Evolutionary conservation across 306 rosid genomes (phyloP).

Genomic region (Inga laurina): DNA sequence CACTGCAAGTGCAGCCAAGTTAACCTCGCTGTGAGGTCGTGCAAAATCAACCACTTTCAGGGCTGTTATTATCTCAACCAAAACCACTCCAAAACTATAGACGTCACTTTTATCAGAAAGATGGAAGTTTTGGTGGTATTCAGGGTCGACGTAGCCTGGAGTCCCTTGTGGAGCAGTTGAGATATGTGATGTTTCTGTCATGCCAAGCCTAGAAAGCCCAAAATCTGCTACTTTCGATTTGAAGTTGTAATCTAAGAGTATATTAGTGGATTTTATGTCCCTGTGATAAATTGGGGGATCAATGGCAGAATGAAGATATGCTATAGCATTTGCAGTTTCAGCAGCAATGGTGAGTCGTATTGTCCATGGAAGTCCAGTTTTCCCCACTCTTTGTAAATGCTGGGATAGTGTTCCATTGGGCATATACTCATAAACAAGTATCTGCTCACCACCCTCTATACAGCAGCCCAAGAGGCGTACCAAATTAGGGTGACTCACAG

Average conservation of each 20-base stretch:
- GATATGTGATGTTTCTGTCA: constrained; percentile 83
- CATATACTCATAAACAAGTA: constrained; percentile 90
- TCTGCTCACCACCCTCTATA: constrained; percentile 89
- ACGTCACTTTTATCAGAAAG: constrained; percentile 97
- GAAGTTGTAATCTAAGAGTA: constrained; percentile 75
- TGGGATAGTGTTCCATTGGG: constrained; percentile 87
- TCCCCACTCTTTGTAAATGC: constrained; percentile 76
- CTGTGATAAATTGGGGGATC: constrained; percentile 96
- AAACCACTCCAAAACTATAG: constrained; percentile 94
- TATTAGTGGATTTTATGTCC: constrained; percentile 91
- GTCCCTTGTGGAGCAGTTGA: constrained; percentile 99
- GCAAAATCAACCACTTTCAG: constrained; percentile 90
- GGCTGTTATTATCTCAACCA: constrained; percentile 93
- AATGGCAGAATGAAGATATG: constrained; percentile 86
- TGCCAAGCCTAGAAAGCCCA: constrained; percentile 93
- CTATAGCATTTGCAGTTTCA: constrained; percentile 88
- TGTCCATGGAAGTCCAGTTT: constrained; percentile 88
- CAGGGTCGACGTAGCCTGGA: constrained; percentile 96
- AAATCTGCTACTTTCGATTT: constrained; percentile 97
- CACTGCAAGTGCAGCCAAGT: constrained; percentile 94
- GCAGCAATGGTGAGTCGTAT: constrained; percentile 78
- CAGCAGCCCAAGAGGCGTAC: constrained; percentile 97
- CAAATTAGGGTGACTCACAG: constrained; percentile 89
- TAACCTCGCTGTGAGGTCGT: constrained; percentile 76
- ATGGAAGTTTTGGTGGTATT: constrained; percentile 93